Percentiles rank a stretch among this genome's conserved stretches.
These are phyloP conservation scores for Schwanniomyces etchellsii DNA, from an alignment of 1,139 yeast species.

Conservation along the genomic window DNA sequence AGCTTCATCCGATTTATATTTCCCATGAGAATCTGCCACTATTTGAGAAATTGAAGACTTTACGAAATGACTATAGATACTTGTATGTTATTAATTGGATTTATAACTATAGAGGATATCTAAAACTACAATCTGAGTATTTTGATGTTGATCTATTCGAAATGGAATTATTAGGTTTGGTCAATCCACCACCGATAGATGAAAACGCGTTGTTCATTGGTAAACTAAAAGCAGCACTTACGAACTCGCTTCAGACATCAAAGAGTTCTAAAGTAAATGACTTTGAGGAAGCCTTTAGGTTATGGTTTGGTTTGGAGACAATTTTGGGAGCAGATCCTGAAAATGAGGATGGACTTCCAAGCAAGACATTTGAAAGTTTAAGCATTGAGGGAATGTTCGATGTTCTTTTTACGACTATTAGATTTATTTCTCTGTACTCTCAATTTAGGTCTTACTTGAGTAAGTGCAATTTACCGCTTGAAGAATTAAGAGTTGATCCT, in stretches of 20 bases:
- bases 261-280: conserved; percentile 23
- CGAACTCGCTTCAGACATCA: conserved; percentile 28
- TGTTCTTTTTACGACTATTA: conserved; percentile 36
- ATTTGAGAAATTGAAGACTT: conserved; percentile 9
- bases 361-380: conserved; percentile 29
- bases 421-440: conserved; percentile 27
- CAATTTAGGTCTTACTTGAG: conserved; percentile 42
- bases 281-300: conserved; percentile 44
- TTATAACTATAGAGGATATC: conserved; percentile 37
- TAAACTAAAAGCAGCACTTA: conserved; percentile 35
- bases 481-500: conserved; percentile 23
- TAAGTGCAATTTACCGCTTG: conserved; percentile 27
- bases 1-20: conserved; percentile 23
- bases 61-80: conserved; percentile 29
- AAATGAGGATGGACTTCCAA: conserved; percentile 16
- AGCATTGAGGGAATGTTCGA: conserved; percentile 41
- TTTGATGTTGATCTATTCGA: conserved; percentile 54
- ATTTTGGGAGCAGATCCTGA: conserved; percentile 14
- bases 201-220: conserved; percentile 31
- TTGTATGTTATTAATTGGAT: conserved; percentile 49
- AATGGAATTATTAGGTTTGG: conserved; percentile 43
- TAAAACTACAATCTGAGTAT: conserved; percentile 38
- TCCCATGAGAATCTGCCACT: conserved; percentile 18
- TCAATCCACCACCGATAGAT: conserved; percentile 30
- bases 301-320: conserved; percentile 37